Conservation (phyloP, 2,329 filamentous ascomycete species). For the Chalaropsis thielavioides region DNA sequence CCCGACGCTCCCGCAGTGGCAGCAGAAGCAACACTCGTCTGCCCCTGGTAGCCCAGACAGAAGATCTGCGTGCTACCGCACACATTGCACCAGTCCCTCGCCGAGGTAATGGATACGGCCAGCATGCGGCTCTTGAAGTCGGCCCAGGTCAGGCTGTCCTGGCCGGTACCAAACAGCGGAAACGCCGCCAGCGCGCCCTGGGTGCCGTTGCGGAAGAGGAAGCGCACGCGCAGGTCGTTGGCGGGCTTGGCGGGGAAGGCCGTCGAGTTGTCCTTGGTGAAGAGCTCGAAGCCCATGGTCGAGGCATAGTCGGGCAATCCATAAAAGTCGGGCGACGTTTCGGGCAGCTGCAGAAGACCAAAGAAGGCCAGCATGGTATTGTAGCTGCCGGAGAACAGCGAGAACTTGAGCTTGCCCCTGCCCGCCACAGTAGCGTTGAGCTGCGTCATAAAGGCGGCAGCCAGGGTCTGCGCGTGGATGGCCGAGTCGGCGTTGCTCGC, state of each 20-base stretch:
- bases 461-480: conserved; percentile 25
- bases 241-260: conserved; percentile 22
- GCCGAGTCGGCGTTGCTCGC: conserved; percentile 22
- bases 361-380: conserved; percentile 28
- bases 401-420: conserved; percentile 25
- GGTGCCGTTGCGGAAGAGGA: conserved; percentile 26
- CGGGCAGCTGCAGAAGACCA: conserved; percentile 22
- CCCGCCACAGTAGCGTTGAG: conserved; percentile 24
- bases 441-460: conserved; percentile 23
- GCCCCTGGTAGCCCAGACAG: conserved; percentile 24
- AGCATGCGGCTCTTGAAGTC: conserved; percentile 23
- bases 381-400: conserved; percentile 25
- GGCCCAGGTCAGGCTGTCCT: conserved; percentile 23
- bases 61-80: conserved; percentile 23
- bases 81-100: conserved; percentile 24
- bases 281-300: conserved; percentile 28
- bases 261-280: conserved; percentile 20
- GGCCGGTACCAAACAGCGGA: conserved; percentile 23
- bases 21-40: conserved; percentile 13
- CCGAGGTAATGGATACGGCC: conserved; percentile 22
- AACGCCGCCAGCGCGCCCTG: conserved; percentile 22
- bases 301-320: conserved; percentile 26
- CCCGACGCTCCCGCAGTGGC: conserved; percentile 11
- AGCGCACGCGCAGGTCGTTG: conserved; percentile 24
- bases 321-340: conserved; percentile 23